phyloP scores from a whole-genome alignment of 2,329 filamentous ascomycete genomes.

The Penicillium sp. region DNA sequence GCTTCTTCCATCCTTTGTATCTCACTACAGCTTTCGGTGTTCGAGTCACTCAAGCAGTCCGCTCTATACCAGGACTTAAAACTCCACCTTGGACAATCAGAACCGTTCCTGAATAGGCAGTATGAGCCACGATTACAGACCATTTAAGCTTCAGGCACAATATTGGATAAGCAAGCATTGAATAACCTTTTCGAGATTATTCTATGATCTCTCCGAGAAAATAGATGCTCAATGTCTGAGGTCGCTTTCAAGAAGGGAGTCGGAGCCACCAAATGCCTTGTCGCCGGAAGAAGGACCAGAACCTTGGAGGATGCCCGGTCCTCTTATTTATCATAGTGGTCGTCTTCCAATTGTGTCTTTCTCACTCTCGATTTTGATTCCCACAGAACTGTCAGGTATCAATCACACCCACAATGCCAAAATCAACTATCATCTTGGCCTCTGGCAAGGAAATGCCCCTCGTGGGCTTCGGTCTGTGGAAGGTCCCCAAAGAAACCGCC shows the following conservation, averaged over 20 bases:
- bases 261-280: background rate
- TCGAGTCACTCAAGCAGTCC: background rate
- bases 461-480: constrained; percentile 17
- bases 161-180: background rate
- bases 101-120: constrained; percentile 5
- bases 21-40: background rate
- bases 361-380: background rate
- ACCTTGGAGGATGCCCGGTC: too few species aligned
- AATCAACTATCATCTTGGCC: constrained; percentile 9
- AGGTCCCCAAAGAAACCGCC: constrained; percentile 15
- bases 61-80: background rate
- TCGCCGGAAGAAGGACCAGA: too few species aligned
- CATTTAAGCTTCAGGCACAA: background rate
- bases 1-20: background rate
- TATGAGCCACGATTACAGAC: background rate
- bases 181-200: background rate
- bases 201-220: too few species aligned
- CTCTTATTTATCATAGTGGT: background rate
- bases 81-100: constrained; percentile 1
- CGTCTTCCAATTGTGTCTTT: background rate
- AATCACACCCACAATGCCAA: constrained; percentile 1
- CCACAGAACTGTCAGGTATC: background rate
- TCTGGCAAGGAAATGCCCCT: constrained; percentile 18
- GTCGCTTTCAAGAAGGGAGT: background rate
- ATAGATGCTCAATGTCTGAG: too few species aligned